Conservation (phyloP, 768 basidiomycete species). For the Gloeopeniophorella convolvens region DNA sequence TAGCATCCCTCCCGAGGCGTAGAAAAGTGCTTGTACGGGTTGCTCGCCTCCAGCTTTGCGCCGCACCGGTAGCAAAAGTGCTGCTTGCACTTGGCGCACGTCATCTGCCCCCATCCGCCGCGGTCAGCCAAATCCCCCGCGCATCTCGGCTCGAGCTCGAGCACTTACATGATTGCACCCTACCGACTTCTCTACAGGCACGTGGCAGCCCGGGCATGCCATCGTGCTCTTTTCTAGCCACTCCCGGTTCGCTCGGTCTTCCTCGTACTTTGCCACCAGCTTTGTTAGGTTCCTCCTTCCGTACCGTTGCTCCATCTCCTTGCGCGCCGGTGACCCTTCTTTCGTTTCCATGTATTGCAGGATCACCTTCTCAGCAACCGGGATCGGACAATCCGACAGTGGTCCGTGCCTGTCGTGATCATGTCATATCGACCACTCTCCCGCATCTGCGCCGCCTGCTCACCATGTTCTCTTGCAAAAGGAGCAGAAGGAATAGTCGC, state of each 20-base stretch:
- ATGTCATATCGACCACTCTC: background rate
- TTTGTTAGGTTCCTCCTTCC: conserved; percentile 55
- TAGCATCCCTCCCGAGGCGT: conserved; percentile 47
- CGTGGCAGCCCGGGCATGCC: conserved; percentile 65
- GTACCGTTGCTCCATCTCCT: conserved; percentile 52
- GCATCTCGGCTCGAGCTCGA: too few species aligned
- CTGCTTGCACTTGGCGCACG: conserved; percentile 60
- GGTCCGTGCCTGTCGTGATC: conserved; percentile 67
- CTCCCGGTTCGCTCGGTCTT: conserved; percentile 66
- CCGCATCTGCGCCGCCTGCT: conserved; percentile 19
- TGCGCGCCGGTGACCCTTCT: conserved; percentile 45
- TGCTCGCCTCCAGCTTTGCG: conserved; percentile 34
- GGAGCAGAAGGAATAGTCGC: conserved; percentile 75
- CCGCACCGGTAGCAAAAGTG: conserved; percentile 87
- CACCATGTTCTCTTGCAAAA: conserved; percentile 81
- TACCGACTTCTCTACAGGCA: conserved; percentile 65
- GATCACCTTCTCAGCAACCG: conserved; percentile 58
- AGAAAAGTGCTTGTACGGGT: conserved; percentile 70
- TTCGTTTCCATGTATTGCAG: conserved; percentile 56
- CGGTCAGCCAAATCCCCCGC: background rate
- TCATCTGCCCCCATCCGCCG: conserved; percentile 48
- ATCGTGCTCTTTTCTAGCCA: conserved; percentile 70
- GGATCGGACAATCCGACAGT: conserved; percentile 60
- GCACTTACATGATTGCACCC: conserved; percentile 89
- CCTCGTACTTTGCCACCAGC: conserved; percentile 57